These are phyloP conservation scores for Pestalotiopsis sp. DNA, from an alignment of 2,329 filamentous ascomycete species.

Conservation along the genomic window DNA sequence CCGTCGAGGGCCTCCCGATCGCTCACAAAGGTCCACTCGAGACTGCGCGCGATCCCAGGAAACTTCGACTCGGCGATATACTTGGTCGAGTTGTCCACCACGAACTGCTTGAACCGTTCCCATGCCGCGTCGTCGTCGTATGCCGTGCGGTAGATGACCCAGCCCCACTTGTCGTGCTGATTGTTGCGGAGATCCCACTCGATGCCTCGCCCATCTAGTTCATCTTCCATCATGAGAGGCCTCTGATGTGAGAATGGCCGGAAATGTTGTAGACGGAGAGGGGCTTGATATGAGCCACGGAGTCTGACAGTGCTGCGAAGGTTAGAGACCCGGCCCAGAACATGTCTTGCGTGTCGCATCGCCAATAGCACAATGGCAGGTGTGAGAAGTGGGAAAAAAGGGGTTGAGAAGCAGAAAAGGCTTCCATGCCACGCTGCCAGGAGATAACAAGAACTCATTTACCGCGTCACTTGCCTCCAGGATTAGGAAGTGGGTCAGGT, in stretches of 20 bases:
- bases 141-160: not conserved
- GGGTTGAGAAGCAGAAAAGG: not conserved
- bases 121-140: not conserved
- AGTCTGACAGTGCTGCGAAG: not conserved
- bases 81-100: not conserved
- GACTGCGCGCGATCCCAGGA: not conserved
- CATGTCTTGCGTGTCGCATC: not conserved
- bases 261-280: not conserved
- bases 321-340: not conserved
- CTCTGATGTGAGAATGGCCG: not conserved
- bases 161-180: constrained; percentile 6
- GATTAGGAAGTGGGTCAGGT: not conserved
- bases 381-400: not conserved
- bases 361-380: not conserved
- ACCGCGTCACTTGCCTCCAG: not conserved
- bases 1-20: not conserved
- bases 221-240: not conserved
- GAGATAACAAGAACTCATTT: not conserved
- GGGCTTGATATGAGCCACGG: not conserved
- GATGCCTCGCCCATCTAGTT: not conserved
- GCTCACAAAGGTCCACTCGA: constrained; percentile 3
- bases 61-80: not conserved
- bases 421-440: not conserved
- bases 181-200: not conserved
- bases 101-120: constrained; percentile 3